A percentile compares a stretch with the other conserved stretches of the same genome.
phyloP scores from a whole-genome alignment of 805 yeast genomes.

The Metschnikowia vanudenii region DNA sequence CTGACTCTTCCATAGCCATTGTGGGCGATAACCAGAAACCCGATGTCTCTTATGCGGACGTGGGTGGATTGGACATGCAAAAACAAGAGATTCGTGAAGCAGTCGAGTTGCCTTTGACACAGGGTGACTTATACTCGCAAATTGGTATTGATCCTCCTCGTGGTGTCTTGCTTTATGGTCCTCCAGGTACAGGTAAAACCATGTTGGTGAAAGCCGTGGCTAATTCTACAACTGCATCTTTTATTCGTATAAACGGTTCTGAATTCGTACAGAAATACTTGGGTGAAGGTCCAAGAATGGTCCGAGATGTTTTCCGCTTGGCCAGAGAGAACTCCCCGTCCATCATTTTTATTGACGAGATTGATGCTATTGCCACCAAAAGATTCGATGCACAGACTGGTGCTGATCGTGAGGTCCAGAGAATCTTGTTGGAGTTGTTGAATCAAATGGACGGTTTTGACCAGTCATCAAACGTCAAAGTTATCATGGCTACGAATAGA shows the following conservation, averaged over 20 bases:
- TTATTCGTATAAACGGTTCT: conserved; percentile 95
- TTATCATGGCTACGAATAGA: conserved; percentile 98
- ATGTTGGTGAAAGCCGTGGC: conserved; percentile 99
- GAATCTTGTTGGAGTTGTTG: conserved; percentile 89
- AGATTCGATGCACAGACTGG: conserved; percentile 99
- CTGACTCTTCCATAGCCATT: conserved; percentile 93
- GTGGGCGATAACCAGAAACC: conserved; percentile 93
- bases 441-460: conserved; percentile 99
- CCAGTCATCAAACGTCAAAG: conserved; percentile 91
- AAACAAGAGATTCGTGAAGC: conserved; percentile 99
- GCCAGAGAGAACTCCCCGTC: conserved; percentile 98
- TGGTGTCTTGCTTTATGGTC: conserved; percentile 97
- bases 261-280: conserved; percentile 97
- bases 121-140: conserved; percentile 92
- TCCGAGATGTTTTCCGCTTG: conserved; percentile 93
- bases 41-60: conserved; percentile 92
- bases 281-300: conserved; percentile 99
- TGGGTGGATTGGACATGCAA: conserved; percentile 98
- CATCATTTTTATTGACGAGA: conserved; percentile 96
- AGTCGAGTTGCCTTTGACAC: conserved; percentile 93
- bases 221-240: conserved; percentile 90
- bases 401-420: conserved; percentile 98
- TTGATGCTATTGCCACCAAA: conserved; percentile 98
- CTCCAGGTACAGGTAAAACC: conserved; percentile 99
- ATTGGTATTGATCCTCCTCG: conserved; percentile 99